Conservation (phyloP, 345 rosid species). For the Hibiscus tridactylites region DNA sequence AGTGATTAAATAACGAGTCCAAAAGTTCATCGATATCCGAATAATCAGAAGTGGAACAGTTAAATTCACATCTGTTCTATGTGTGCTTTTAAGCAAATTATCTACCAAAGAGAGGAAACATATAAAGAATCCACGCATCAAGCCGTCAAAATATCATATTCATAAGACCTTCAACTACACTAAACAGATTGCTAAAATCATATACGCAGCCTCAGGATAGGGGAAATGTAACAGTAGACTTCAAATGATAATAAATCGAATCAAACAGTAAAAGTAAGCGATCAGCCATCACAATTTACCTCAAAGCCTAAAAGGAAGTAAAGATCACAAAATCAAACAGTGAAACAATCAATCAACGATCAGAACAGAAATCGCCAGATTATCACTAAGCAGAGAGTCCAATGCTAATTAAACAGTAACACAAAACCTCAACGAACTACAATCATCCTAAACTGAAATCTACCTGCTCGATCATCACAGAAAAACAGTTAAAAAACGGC, state of each 20-base stretch:
- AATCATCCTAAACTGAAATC: background rate
- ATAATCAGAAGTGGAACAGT: background rate
- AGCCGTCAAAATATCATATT: background rate
- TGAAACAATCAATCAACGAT: background rate
- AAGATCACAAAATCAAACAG: background rate
- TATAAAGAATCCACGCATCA: background rate
- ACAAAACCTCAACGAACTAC: background rate
- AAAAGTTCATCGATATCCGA: background rate
- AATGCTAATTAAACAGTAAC: constrained; percentile 10
- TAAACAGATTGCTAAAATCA: background rate
- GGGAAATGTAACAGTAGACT: background rate
- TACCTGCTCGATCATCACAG: background rate
- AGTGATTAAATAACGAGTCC: background rate
- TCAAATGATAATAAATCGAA: background rate
- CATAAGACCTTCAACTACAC: background rate
- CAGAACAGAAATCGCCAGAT: background rate
- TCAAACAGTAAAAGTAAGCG: background rate
- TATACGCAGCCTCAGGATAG: too few relatives aligned
- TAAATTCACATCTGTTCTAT: background rate
- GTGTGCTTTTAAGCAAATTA: background rate
- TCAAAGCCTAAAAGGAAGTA: background rate
- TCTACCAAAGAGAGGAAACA: background rate
- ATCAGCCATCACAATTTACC: background rate
- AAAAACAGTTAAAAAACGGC: background rate
- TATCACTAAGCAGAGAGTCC: background rate